Evolutionary conservation across 192 early-diverging fungal species (phyloP).

Genomic region (Podila epicladia): DNA sequence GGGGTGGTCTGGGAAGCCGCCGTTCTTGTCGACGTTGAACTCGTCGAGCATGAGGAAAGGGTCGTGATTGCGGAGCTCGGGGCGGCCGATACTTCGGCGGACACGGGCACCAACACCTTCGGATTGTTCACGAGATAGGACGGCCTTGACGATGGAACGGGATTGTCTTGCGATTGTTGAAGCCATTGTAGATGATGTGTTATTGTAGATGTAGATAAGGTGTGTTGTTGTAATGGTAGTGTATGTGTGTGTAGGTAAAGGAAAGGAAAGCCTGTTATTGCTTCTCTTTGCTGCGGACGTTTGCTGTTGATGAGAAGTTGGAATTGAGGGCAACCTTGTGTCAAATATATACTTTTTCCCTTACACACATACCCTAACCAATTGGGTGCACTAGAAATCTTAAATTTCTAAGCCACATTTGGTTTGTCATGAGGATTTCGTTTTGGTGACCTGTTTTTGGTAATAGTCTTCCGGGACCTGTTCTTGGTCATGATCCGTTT

Average conservation of each 20-base stretch:
- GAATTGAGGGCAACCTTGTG: too few species aligned
- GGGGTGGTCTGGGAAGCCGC: conserved; percentile 57
- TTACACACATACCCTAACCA: too few species aligned
- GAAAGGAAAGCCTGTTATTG: too few species aligned
- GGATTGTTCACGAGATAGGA: conserved; percentile 52
- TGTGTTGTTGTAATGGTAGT: not conserved
- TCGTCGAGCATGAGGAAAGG: conserved; percentile 37
- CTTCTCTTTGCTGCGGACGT: too few species aligned
- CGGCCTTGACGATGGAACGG: not conserved
- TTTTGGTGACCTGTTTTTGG: not conserved
- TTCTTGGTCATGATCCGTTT: not conserved
- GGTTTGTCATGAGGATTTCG: too few species aligned
- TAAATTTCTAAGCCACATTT: too few species aligned
- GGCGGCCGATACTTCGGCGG: conserved; percentile 79
- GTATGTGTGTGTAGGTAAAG: too few species aligned
- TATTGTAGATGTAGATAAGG: not conserved
- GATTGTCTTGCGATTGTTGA: not conserved
- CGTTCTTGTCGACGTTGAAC: conserved; percentile 24
- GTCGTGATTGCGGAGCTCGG: conserved; percentile 26
- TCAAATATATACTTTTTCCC: too few species aligned
- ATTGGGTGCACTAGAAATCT: too few species aligned
- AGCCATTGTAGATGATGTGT: not conserved
- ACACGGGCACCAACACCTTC: conserved; percentile 91
- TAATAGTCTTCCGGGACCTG: not conserved
- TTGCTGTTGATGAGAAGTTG: too few species aligned